phyloP scores from a whole-genome alignment of 1,284 basidiomycete genomes.

The Trichosporon sp. region DNA sequence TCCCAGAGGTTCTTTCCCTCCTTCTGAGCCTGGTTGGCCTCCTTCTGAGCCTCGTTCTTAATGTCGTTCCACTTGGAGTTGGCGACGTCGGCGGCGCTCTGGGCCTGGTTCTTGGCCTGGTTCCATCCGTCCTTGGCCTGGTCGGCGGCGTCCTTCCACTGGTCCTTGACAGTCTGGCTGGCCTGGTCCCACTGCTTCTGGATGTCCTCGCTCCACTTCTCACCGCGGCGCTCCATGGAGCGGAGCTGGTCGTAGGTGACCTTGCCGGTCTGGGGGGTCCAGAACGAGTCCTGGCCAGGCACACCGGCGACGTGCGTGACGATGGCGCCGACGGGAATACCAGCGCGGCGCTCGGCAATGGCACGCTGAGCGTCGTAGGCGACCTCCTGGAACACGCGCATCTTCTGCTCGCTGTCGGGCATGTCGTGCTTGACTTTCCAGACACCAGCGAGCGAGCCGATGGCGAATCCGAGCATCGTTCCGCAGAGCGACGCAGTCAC shows the following conservation, averaged over 20 bases:
- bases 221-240: conserved; percentile 5
- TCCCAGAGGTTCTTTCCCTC: conserved; percentile 7
- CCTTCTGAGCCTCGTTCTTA: conserved; percentile 4
- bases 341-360: conserved; percentile 28
- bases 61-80: background rate
- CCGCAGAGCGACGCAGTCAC: conserved; percentile 30
- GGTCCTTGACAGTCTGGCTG: background rate
- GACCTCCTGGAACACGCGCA: conserved; percentile 46
- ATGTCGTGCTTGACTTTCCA: conserved; percentile 44
- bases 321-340: conserved; percentile 28
- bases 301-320: conserved; percentile 25
- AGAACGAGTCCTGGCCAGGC: conserved; percentile 17
- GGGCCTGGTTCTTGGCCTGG: conserved; percentile 9
- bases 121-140: conserved; percentile 7
- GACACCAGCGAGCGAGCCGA: conserved; percentile 42
- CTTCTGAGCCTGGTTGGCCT: conserved; percentile 5
- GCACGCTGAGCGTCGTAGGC: conserved; percentile 37
- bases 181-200: conserved; percentile 14
- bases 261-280: conserved; percentile 12
- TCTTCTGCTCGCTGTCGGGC: conserved; percentile 44
- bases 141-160: conserved; percentile 12
- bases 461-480: conserved; percentile 43
- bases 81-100: background rate
- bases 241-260: conserved; percentile 14
- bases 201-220: conserved; percentile 8